These are phyloP conservation scores for Tricholoma sp. DNA, from an alignment of 768 basidiomycete species.

Conservation along the genomic window DNA sequence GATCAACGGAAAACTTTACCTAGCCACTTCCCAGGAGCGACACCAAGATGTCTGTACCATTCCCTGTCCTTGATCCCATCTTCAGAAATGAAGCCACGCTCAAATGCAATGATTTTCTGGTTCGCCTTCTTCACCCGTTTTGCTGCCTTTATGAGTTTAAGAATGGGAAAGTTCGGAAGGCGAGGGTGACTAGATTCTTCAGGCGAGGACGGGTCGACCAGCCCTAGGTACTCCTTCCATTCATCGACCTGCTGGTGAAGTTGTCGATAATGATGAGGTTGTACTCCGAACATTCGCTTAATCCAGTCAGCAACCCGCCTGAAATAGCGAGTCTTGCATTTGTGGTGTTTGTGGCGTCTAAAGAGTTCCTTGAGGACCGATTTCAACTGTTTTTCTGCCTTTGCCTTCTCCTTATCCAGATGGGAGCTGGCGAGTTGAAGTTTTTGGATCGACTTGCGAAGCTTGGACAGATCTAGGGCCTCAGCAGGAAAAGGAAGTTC, in stretches of 20 bases:
- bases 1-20: slow-evolving; percentile 35
- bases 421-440: slow-evolving; percentile 47
- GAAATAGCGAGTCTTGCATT: slow-evolving; percentile 18
- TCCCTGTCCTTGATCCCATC: slow-evolving; percentile 75
- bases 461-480: slow-evolving; percentile 32
- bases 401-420: slow-evolving; percentile 55
- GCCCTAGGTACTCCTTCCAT: slow-evolving; percentile 31
- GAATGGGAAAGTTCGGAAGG: slow-evolving; percentile 24
- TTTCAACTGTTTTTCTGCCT: slow-evolving; percentile 48
- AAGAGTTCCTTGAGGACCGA: slow-evolving; percentile 38
- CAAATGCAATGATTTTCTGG: slow-evolving; percentile 64
- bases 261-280: slow-evolving; percentile 18
- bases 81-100: slow-evolving; percentile 76
- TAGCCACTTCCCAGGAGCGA: slow-evolving; percentile 84
- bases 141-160: slow-evolving; percentile 50
- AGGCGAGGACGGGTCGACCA: slow-evolving; percentile 1
- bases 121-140: slow-evolving; percentile 58
- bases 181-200: slow-evolving; percentile 13
- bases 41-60: slow-evolving; percentile 84
- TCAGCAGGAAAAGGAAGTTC: slow-evolving; percentile 9
- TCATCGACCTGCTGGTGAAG: slow-evolving; percentile 13
- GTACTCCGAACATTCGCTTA: slow-evolving; percentile 34
- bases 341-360: slow-evolving; percentile 17
- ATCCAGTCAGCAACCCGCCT: slow-evolving; percentile 28
- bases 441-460: slow-evolving; percentile 41